phyloP scores from a whole-genome alignment of 306 rosid genomes.

The Pachyrhizus erosus region DNA sequence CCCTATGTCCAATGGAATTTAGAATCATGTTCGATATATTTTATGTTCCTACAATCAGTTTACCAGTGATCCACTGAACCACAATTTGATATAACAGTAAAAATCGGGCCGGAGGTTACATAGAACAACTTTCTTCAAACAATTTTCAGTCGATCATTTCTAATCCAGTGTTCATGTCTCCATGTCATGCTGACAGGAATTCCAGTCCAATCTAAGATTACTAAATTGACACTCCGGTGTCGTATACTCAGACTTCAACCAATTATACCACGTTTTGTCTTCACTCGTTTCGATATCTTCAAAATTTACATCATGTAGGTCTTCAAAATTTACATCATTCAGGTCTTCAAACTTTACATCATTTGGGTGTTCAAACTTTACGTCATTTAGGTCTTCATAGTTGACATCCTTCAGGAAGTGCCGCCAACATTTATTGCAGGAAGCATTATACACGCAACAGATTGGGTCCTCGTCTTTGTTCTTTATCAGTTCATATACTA shows the following conservation, averaged over 20 bases:
- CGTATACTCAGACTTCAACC: slow-evolving; percentile 40
- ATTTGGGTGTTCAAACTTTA: slow-evolving; percentile 32
- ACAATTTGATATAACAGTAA: background rate
- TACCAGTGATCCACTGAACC: background rate
- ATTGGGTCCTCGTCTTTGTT: slow-evolving; percentile 44
- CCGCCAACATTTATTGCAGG: slow-evolving; percentile 62
- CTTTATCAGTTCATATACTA: slow-evolving; percentile 44
- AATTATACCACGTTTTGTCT: slow-evolving; percentile 22
- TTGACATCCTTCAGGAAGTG: slow-evolving; percentile 58
- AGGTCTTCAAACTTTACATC: background rate
- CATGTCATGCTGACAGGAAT: slow-evolving; percentile 9
- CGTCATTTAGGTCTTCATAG: slow-evolving; percentile 42
- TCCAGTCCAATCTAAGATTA: slow-evolving; percentile 45
- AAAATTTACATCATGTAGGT: slow-evolving; percentile 1
- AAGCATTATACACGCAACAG: slow-evolving; percentile 54
- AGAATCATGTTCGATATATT: background rate
- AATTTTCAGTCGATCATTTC: background rate
- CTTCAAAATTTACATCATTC: no score
- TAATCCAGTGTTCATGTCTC: background rate
- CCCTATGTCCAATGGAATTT: slow-evolving; percentile 1
- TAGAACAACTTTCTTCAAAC: slow-evolving; percentile 10
- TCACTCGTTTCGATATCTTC: background rate
- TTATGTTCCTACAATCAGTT: background rate
- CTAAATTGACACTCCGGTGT: background rate
- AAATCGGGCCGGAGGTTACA: background rate